phyloP scores from a whole-genome alignment of 2,329 filamentous ascomycete species.

The Ceratocystiopsis sp. region DNA sequence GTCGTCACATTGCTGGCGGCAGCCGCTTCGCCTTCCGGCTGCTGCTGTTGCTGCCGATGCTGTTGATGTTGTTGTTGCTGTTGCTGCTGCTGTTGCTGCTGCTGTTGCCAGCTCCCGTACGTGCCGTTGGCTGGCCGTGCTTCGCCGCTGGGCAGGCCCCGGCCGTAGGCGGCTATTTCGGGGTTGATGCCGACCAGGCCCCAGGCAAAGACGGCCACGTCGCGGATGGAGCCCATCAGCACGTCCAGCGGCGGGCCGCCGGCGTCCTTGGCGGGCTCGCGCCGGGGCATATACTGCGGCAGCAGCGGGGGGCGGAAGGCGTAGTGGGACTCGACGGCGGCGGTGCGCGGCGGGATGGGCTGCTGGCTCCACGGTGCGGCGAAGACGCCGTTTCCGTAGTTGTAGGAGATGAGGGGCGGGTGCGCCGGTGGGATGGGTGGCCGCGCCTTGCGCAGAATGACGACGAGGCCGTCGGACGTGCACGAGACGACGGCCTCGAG shows the following conservation, averaged over 20 bases:
- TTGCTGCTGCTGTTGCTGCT: neutral
- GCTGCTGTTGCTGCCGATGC: no score
- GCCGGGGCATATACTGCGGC: slow-evolving; percentile 27
- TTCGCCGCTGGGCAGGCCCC: slow-evolving; percentile 45
- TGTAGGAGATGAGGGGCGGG: slow-evolving; percentile 27
- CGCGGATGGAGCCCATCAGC: slow-evolving; percentile 66
- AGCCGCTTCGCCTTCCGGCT: no score
- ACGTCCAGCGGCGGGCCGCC: slow-evolving; percentile 40
- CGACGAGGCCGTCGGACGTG: slow-evolving; percentile 73
- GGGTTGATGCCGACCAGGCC: slow-evolving; percentile 66
- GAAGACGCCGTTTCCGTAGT: slow-evolving; percentile 48
- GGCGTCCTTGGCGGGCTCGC: slow-evolving; percentile 25
- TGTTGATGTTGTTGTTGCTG: no score
- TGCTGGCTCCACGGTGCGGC: slow-evolving; percentile 65
- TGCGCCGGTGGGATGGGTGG: slow-evolving; percentile 47
- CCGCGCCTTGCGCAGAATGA: slow-evolving; percentile 58
- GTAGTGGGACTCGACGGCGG: slow-evolving; percentile 23
- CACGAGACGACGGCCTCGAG: slow-evolving; percentile 84
- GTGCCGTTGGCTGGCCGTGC: slow-evolving; percentile 39
- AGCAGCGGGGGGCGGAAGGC: slow-evolving; percentile 25
- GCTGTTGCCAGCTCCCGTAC: neutral
- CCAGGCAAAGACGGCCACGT: slow-evolving; percentile 82
- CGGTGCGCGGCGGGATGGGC: slow-evolving; percentile 35
- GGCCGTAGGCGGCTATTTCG: slow-evolving; percentile 46
- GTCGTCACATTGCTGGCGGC: no score